A percentile compares a stretch with the other conserved stretches of the same genome.
Conservation (phyloP, 2,329 filamentous ascomycete species). For the Myriosclerotinia curreyana region DNA sequence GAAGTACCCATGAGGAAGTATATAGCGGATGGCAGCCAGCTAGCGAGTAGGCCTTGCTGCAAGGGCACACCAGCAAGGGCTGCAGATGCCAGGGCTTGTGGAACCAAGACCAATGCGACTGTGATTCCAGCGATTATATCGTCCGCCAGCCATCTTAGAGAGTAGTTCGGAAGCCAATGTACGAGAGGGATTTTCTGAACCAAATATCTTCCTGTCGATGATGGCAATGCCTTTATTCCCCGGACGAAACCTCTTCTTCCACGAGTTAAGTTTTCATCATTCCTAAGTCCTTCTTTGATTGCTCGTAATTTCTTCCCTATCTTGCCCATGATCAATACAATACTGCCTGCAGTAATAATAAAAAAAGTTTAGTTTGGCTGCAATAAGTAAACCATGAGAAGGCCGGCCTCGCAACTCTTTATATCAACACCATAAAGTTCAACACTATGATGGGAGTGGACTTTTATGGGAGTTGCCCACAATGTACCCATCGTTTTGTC, state of each 20-base stretch:
- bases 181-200: conserved; percentile 60
- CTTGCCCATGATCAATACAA: neutral
- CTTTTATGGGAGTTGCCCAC: neutral
- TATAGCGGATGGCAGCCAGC: conserved; percentile 56
- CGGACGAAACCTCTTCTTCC: conserved; percentile 21
- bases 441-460: neutral
- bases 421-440: neutral
- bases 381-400: conserved; percentile 2
- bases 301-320: conserved; percentile 1
- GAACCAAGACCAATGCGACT: conserved; percentile 58
- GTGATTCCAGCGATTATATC: conserved; percentile 61
- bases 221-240: conserved; percentile 43
- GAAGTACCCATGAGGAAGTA: conserved; percentile 61
- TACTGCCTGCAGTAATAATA: neutral
- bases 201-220: conserved; percentile 53
- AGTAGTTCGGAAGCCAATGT: conserved; percentile 61
- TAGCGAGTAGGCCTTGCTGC: conserved; percentile 58
- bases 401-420: neutral
- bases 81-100: conserved; percentile 60
- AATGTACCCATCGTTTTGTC: neutral
- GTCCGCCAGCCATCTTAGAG: conserved; percentile 58
- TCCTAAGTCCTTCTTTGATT: conserved; percentile 14
- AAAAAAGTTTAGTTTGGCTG: neutral
- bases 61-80: conserved; percentile 61
- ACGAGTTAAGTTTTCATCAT: conserved; percentile 20